A percentile compares a stretch with the other conserved stretches of the same genome.
These are phyloP conservation scores for Penicillium bialowiezense DNA, from an alignment of 495 filamentous ascomycete species.

Conservation along the genomic window DNA sequence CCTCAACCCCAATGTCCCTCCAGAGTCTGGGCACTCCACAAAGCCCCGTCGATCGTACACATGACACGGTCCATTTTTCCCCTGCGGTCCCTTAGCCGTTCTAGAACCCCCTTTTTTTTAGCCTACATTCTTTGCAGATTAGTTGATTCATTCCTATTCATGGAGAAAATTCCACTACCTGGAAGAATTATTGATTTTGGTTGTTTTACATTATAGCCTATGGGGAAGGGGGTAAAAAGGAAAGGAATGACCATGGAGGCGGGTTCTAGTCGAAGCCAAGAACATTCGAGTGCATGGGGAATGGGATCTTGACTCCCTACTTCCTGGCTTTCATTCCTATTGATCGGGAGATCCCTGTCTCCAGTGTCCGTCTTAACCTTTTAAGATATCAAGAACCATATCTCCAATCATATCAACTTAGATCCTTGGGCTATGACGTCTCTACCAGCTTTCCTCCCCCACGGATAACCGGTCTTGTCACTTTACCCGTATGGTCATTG, in stretches of 20 bases:
- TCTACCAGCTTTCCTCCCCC: background rate
- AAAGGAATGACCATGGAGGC: background rate
- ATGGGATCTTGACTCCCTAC: background rate
- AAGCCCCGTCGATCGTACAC: constrained; percentile 38
- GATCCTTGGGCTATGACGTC: constrained; percentile 2
- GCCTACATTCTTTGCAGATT: constrained; percentile 17
- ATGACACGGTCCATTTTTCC: constrained; percentile 41
- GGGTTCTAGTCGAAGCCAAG: constrained; percentile 10
- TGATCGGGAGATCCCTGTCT: constrained; percentile 1
- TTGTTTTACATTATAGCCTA: constrained; percentile 1
- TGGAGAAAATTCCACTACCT: constrained; percentile 23
- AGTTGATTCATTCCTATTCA: constrained; percentile 23
- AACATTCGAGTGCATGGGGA: constrained; percentile 8
- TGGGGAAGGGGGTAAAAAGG: background rate
- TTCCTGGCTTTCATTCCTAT: constrained; percentile 5
- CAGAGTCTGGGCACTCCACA: constrained; percentile 5
- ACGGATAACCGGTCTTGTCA: constrained; percentile 6
- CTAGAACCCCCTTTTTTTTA: constrained; percentile 28
- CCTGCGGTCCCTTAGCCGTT: constrained; percentile 18
- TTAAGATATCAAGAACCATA: background rate
- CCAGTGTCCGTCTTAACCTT: background rate
- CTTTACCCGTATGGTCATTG: background rate
- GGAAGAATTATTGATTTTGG: constrained; percentile 18
- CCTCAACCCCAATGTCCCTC: background rate
- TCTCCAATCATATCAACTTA: background rate